phyloP scores from a whole-genome alignment of 2,329 filamentous ascomycete species.

The Beauveria sp. region DNA sequence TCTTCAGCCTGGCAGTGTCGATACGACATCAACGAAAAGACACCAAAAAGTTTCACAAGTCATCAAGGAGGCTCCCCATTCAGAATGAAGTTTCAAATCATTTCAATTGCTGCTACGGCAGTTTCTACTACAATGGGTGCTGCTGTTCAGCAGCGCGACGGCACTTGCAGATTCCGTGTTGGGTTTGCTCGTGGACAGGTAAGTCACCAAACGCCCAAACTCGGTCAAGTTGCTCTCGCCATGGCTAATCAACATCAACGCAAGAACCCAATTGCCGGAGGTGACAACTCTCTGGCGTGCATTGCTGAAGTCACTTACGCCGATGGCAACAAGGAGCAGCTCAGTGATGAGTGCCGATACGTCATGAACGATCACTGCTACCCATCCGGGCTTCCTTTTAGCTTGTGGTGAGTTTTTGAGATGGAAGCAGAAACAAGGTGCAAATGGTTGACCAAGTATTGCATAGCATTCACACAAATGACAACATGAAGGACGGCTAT shows the following conservation, averaged over 20 bases:
- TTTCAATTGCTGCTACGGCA: background rate
- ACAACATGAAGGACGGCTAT: constrained; percentile 9
- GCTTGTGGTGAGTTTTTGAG: too few relatives aligned
- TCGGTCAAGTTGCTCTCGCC: too few relatives aligned
- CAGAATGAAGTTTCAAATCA: background rate
- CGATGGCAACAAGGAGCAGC: constrained; percentile 1
- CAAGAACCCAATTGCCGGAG: too few relatives aligned
- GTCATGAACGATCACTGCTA: constrained; percentile 9
- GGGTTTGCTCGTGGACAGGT: too few relatives aligned
- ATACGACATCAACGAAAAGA: too few relatives aligned
- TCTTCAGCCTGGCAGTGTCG: background rate
- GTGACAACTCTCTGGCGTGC: too few relatives aligned
- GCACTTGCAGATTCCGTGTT: too few relatives aligned
- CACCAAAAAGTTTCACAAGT: background rate
- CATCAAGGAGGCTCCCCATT: background rate
- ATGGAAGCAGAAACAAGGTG: too few relatives aligned
- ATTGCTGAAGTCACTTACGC: background rate
- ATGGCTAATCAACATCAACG: too few relatives aligned
- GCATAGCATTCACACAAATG: background rate
- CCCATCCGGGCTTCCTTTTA: background rate
- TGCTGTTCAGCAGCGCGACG: background rate
- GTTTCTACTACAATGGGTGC: background rate
- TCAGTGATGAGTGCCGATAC: constrained; percentile 5
- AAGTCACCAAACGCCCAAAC: too few relatives aligned
- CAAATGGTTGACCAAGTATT: too few relatives aligned